Evolutionary conservation across 495 filamentous ascomycete species (phyloP), one percentile per base, ranked within the genome.

Genomic region (Pseudomonodictys pantanalensis): DNA sequence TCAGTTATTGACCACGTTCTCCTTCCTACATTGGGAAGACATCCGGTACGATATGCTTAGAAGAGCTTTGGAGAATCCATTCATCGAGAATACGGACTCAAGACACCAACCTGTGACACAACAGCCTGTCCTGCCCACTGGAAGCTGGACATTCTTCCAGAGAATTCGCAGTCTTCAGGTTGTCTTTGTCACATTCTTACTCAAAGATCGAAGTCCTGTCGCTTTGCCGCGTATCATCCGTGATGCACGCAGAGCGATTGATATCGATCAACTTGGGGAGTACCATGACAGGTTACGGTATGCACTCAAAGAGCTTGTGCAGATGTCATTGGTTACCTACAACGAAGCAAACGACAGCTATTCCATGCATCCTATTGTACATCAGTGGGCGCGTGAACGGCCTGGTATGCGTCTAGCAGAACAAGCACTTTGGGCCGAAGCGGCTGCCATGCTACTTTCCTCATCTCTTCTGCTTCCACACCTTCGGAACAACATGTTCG

Each of bases 311-410:
- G 61, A 62, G 18, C 68, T 78, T n/a, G 39, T 45, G 11, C 55
- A 69, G 46, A 57, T 69, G 32, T 73, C 68, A 0, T 58, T 78
- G 6, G 62, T 76, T 20, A 63, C 50, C 17, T 52, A 71, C 20
- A 42, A 72, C 15, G 59, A 68, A 17, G 28, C 32, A 9, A 54
- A 45, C 10, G 65, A 73, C 30, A 69, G 64, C 38, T 76, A 75
- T 44, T 74, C 66, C 9, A 76, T 78, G 68, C 75, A 77, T 64
- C 72, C 72, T 20, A 41, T 74, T 6, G 68, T 76, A 2, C 74
- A 78, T 38, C 57, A 41, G n/a, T 78, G 74, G 74, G 73, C 65
- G 0, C 59, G 75, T 29, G 64, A 76, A 32, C 52, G 75, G 43
- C 68, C 72, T 7, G 45, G 38, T 64, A 73, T 74, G 68, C 62